These are phyloP conservation scores for Coemansia sp. DNA, from an alignment of 371 early-diverging fungal species.

Conservation along the genomic window DNA sequence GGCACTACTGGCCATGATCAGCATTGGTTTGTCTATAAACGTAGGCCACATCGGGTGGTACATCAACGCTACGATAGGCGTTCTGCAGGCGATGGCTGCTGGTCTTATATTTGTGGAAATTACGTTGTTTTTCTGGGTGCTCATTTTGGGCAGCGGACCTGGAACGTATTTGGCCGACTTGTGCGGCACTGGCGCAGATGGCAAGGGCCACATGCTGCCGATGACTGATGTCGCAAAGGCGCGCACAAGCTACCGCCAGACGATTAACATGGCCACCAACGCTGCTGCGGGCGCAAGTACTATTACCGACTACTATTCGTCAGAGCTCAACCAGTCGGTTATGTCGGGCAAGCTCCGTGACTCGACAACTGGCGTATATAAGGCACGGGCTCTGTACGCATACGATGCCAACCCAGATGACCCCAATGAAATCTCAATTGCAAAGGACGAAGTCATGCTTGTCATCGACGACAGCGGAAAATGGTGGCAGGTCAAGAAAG, in stretches of 20 bases:
- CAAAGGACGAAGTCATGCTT: constrained; percentile 83
- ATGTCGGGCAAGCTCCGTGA: constrained; percentile 45
- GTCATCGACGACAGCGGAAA: constrained; percentile 88
- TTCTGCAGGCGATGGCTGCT: constrained; percentile 46
- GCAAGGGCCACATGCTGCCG: constrained; percentile 10
- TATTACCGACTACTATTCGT: constrained; percentile 38
- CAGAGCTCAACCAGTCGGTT: constrained; percentile 42
- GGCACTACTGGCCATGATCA: constrained; percentile 45
- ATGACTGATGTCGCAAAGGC: constrained; percentile 27
- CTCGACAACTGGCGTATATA: constrained; percentile 52
- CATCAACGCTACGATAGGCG: constrained; percentile 41
- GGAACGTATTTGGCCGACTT: constrained; percentile 57
- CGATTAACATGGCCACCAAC: constrained; percentile 48
- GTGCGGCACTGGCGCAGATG: constrained; percentile 30
- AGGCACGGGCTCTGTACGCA: constrained; percentile 62
- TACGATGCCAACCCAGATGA: constrained; percentile 84
- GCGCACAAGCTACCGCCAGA: constrained; percentile 48
- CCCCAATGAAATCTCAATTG: constrained; percentile 86
- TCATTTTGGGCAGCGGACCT: constrained; percentile 69
- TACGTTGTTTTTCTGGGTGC: constrained; percentile 63
- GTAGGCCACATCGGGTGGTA: constrained; percentile 46
- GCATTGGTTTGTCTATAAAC: constrained; percentile 31
- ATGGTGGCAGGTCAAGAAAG: constrained; percentile 92
- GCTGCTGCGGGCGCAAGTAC: constrained; percentile 38
- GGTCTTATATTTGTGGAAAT: constrained; percentile 49